These are phyloP conservation scores for Candida maris DNA, from an alignment of 805 yeast genomes.

Conservation along the genomic window DNA sequence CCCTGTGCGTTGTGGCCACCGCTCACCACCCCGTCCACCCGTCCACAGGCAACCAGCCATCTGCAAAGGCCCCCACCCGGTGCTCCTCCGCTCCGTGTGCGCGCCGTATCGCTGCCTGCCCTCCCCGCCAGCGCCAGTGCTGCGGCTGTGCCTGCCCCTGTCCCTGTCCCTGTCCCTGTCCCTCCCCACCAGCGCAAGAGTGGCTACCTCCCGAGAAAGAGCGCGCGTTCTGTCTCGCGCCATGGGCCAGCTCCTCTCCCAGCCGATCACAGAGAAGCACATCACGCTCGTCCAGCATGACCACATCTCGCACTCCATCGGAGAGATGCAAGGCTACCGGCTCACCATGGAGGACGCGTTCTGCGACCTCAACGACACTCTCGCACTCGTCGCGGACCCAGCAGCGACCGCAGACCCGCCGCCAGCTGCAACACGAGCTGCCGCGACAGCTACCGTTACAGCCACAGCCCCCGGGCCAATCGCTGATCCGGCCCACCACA, in stretches of 20 bases:
- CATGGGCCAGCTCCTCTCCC: slow-evolving; percentile 76
- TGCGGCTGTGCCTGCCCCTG: too few relatives aligned
- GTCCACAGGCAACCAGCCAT: too few relatives aligned
- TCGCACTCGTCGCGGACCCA: slow-evolving; percentile 17
- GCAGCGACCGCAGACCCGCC: not conserved
- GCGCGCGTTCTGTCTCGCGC: not conserved
- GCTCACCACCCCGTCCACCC: too few relatives aligned
- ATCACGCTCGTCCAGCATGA: slow-evolving; percentile 44
- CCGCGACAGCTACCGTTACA: not conserved
- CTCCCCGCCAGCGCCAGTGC: too few relatives aligned
- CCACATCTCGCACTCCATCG: slow-evolving; percentile 55
- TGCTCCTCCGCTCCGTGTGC: too few relatives aligned
- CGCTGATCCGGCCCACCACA: not conserved
- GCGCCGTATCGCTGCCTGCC: too few relatives aligned
- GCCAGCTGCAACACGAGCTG: not conserved
- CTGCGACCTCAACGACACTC: slow-evolving; percentile 38
- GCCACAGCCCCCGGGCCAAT: too few relatives aligned
- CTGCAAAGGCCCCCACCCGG: too few relatives aligned
- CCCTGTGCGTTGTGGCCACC: too few relatives aligned
- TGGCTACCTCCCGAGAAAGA: too few relatives aligned
- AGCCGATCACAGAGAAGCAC: slow-evolving; percentile 66
- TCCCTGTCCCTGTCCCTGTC: too few relatives aligned
- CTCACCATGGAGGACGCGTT: slow-evolving; percentile 76
- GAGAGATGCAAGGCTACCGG: slow-evolving; percentile 78
- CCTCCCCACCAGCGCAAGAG: too few relatives aligned